Evolutionary conservation across 1,284 basidiomycete species (phyloP).

Genomic region (Malassezia nana): DNA sequence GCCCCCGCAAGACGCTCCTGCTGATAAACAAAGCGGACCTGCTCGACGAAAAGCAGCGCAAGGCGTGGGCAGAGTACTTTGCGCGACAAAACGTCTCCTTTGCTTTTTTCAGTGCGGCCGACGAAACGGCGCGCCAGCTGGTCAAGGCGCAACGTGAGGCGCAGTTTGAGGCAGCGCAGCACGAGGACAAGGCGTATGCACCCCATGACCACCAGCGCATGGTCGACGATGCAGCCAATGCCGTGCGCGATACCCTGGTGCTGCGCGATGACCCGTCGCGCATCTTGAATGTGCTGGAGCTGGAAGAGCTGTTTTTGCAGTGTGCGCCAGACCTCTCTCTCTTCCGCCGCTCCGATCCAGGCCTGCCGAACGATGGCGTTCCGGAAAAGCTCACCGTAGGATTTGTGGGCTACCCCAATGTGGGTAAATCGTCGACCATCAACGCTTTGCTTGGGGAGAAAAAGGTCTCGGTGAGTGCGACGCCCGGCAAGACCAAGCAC

Average conservation of each 20-base stretch:
- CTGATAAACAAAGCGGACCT: slow-evolving; percentile 96
- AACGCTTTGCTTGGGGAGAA: slow-evolving; percentile 46
- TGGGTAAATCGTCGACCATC: slow-evolving; percentile 48
- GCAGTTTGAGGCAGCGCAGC: slow-evolving; percentile 50
- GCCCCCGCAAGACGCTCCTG: slow-evolving; percentile 64
- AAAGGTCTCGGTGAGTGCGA: slow-evolving; percentile 46
- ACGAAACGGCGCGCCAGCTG: slow-evolving; percentile 68
- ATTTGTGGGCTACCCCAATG: slow-evolving; percentile 59
- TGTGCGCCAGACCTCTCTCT: slow-evolving; percentile 67
- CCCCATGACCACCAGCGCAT: slow-evolving; percentile 52
- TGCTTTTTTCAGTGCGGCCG: slow-evolving; percentile 91
- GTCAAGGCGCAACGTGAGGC: slow-evolving; percentile 50
- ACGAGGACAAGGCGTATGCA: slow-evolving; percentile 35
- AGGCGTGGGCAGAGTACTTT: slow-evolving; percentile 83
- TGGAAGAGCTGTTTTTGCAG: slow-evolving; percentile 73
- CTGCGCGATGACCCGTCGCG: slow-evolving; percentile 59
- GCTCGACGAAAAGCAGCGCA: slow-evolving; percentile 73
- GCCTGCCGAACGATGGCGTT: slow-evolving; percentile 9
- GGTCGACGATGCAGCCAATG: slow-evolving; percentile 40
- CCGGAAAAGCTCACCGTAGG: slow-evolving; percentile 57
- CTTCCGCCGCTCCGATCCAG: slow-evolving; percentile 17
- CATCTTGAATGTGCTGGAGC: slow-evolving; percentile 75
- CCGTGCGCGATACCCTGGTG: slow-evolving; percentile 4
- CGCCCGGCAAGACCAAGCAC: slow-evolving; percentile 82
- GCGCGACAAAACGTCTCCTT: slow-evolving; percentile 69